Conservation (phyloP, 345 rosid species). For the Hevea brasiliensis region DNA sequence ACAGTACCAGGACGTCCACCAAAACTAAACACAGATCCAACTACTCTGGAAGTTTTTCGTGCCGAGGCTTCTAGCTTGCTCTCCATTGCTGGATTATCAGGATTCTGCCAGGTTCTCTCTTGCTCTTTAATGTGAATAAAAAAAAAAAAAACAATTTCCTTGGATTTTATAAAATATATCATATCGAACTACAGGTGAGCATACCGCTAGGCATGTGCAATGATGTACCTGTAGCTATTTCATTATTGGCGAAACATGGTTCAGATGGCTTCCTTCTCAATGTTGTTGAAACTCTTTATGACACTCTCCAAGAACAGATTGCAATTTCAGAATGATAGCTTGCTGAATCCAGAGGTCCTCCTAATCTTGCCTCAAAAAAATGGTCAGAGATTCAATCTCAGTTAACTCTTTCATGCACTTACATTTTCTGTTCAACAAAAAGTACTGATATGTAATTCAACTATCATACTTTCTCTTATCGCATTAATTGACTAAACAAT, state of each 20-base stretch:
- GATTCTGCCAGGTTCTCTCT: constrained; percentile 75
- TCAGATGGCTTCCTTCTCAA: constrained; percentile 71
- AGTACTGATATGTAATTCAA: not conserved
- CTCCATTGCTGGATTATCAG: constrained; percentile 74
- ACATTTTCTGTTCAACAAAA: no score
- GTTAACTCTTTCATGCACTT: no score
- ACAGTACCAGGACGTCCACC: constrained; percentile 84
- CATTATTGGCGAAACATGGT: constrained; percentile 70
- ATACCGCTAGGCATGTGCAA: constrained; percentile 62
- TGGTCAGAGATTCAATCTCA: no score
- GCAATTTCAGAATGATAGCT: not conserved
- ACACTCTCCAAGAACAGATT: constrained; percentile 38
- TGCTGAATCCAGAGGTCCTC: no score
- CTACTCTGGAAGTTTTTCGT: constrained; percentile 47
- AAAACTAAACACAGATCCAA: constrained; percentile 57
- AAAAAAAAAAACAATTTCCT: not conserved
- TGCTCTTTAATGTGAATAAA: not conserved
- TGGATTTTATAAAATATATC: not conserved
- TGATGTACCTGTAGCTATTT: constrained; percentile 59
- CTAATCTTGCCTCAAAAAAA: not conserved
- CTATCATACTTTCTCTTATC: not conserved
- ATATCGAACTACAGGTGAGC: constrained; percentile 49
- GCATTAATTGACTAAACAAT: not conserved
- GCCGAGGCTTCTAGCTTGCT: constrained; percentile 69
- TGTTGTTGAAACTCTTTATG: constrained; percentile 55